These are phyloP conservation scores for Lipomyces spencermartinsiae DNA, from an alignment of 805 yeast genomes.

Conservation along the genomic window DNA sequence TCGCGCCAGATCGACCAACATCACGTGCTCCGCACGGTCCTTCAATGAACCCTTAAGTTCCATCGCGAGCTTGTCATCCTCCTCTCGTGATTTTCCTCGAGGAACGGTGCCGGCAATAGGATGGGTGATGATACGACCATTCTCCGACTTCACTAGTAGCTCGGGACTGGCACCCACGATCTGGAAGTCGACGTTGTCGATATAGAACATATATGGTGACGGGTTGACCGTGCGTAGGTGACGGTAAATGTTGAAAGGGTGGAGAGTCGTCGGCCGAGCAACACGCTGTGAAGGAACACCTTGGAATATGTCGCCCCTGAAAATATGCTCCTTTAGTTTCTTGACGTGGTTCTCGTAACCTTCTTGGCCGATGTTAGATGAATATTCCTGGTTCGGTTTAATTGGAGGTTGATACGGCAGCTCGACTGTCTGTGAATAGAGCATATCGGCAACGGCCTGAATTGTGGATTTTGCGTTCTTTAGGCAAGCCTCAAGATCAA, in stretches of 20 bases:
- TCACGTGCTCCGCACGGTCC: conserved; percentile 97
- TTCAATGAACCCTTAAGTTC: conserved; percentile 76
- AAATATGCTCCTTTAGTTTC: conserved; percentile 76
- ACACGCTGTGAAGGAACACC: conserved; percentile 98
- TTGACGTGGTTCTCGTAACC: conserved; percentile 89
- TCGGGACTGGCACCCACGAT: conserved; percentile 98
- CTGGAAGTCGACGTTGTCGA: conserved; percentile 90
- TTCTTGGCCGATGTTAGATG: conserved; percentile 89
- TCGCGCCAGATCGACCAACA: conserved; percentile 97
- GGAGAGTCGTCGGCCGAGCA: conserved; percentile 91
- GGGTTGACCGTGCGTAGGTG: conserved; percentile 96
- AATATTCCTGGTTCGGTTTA: conserved; percentile 67
- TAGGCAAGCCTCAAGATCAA: conserved; percentile 57
- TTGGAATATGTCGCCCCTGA: conserved; percentile 93
- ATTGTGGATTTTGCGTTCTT: conserved; percentile 62
- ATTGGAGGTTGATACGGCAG: conserved; percentile 81
- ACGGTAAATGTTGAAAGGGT: conserved; percentile 95
- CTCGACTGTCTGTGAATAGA: conserved; percentile 48
- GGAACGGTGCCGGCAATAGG: conserved; percentile 97
- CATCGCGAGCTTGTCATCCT: conserved; percentile 83
- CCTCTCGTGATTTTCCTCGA: conserved; percentile 89
- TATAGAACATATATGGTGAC: conserved; percentile 93
- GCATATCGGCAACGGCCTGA: conserved; percentile 57
- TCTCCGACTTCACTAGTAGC: conserved; percentile 81
- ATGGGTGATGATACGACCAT: conserved; percentile 83